phyloP scores from a whole-genome alignment of 2,329 filamentous ascomycete species.

The Penicillium concentricum region DNA sequence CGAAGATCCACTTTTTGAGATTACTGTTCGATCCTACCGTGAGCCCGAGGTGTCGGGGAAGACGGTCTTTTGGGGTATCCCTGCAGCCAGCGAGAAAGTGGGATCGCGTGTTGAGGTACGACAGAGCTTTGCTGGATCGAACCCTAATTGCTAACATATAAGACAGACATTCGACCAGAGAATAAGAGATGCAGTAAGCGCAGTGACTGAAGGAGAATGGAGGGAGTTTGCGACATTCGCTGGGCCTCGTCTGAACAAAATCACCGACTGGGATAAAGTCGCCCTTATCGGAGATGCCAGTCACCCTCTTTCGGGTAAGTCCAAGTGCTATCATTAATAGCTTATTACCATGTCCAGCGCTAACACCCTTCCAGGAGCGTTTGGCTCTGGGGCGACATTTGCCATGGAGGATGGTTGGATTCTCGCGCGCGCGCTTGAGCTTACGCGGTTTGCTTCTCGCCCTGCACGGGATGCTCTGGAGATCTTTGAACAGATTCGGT shows the following conservation, averaged over 20 bases:
- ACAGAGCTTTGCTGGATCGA: not conserved
- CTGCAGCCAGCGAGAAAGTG: slow-evolving; percentile 15
- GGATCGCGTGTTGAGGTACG: slow-evolving; percentile 27
- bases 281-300: slow-evolving; percentile 57
- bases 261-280: slow-evolving; percentile 47
- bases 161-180: slow-evolving; percentile 43
- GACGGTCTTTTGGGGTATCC: slow-evolving; percentile 17
- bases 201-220: slow-evolving; percentile 44
- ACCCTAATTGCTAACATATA: not conserved
- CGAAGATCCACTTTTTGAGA: slow-evolving; percentile 39
- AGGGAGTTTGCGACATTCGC: slow-evolving; percentile 51
- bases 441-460: slow-evolving; percentile 14
- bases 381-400: slow-evolving; percentile 48
- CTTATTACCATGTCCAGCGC: not conserved
- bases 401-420: slow-evolving; percentile 50
- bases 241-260: slow-evolving; percentile 43
- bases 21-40: slow-evolving; percentile 33
- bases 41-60: slow-evolving; percentile 12
- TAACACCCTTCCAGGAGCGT: slow-evolving; percentile 30
- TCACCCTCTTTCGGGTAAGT: slow-evolving; percentile 51
- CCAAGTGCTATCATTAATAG: not conserved
- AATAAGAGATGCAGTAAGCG: slow-evolving; percentile 40
- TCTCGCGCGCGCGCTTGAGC: slow-evolving; percentile 38
- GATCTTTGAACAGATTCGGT: slow-evolving; percentile 42
- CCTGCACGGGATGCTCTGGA: slow-evolving; percentile 31